Conservation (phyloP, 2,329 filamentous ascomycete species). For the Fusarium sp. region DNA sequence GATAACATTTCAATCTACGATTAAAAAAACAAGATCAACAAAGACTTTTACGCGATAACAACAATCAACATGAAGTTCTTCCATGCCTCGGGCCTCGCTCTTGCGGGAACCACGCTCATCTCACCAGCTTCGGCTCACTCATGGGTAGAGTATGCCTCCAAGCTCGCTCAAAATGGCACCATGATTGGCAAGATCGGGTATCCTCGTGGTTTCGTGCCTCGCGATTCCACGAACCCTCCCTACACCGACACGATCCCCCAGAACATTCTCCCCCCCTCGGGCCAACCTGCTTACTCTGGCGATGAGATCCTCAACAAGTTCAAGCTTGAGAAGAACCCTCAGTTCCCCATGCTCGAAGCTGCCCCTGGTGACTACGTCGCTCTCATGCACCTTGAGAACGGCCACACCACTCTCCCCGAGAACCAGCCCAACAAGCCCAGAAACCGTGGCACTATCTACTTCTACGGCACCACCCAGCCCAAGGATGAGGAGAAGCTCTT, state of each 20-base stretch:
- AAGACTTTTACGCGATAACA: constrained; percentile 11
- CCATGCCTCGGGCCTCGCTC: constrained; percentile 33
- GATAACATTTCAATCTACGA: constrained; percentile 10
- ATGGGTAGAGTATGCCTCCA: constrained; percentile 83
- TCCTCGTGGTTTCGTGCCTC: constrained; percentile 75
- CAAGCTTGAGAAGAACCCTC: constrained; percentile 54
- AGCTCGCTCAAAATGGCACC: constrained; percentile 78
- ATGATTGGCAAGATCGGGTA: constrained; percentile 80
- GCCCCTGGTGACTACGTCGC: constrained; percentile 73
- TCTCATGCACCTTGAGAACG: constrained; percentile 79
- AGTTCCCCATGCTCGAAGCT: constrained; percentile 73
- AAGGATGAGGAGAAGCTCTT: constrained; percentile 61
- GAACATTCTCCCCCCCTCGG: constrained; percentile 71
- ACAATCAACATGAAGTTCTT: constrained; percentile 42
- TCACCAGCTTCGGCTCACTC: constrained; percentile 71
- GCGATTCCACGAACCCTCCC: constrained; percentile 61
- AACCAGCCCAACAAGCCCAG: constrained; percentile 69
- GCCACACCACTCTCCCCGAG: constrained; percentile 74
- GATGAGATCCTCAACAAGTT: constrained; percentile 64
- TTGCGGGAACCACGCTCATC: constrained; percentile 48
- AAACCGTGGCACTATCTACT: constrained; percentile 78
- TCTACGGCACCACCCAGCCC: constrained; percentile 77
- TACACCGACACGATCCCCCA: constrained; percentile 71
- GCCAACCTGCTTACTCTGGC: constrained; percentile 74
- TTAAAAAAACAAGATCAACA: constrained; percentile 8